Evolutionary conservation across 2,329 filamentous ascomycete genomes (phyloP).

Genomic region (Cladosporium sp.): DNA sequence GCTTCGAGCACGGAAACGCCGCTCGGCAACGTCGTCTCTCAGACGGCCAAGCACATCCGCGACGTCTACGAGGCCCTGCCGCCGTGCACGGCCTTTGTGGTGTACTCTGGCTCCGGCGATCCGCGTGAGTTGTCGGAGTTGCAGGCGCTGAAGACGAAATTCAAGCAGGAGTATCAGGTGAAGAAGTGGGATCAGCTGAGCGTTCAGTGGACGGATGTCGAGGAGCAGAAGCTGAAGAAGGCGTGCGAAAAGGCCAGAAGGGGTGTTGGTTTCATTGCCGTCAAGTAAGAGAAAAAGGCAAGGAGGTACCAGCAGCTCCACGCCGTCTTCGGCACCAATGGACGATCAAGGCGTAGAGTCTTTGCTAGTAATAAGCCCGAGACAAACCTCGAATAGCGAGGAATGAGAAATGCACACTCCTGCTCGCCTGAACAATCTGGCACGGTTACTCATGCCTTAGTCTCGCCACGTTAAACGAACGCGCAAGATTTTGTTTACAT

Average conservation of each 20-base stretch:
- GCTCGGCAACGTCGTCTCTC: constrained; percentile 45
- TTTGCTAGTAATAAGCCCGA: too few relatives aligned
- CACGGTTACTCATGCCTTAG: too few relatives aligned
- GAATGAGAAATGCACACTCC: too few relatives aligned
- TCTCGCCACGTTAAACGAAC: too few relatives aligned
- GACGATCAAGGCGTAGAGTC: too few relatives aligned
- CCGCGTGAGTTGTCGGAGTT: constrained; percentile 54
- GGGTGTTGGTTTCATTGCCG: constrained; percentile 56
- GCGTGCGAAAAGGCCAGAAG: constrained; percentile 55
- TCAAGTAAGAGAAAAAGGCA: too few relatives aligned
- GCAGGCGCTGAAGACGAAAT: constrained; percentile 53
- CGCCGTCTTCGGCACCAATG: too few relatives aligned
- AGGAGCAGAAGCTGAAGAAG: constrained; percentile 55
- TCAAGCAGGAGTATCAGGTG: constrained; percentile 53
- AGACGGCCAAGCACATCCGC: constrained; percentile 49
- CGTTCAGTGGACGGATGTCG: constrained; percentile 61
- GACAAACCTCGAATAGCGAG: too few relatives aligned
- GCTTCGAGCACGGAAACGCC: constrained; percentile 14
- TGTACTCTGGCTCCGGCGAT: constrained; percentile 62
- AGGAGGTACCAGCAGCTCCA: too few relatives aligned
- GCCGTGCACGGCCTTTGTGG: constrained; percentile 56
- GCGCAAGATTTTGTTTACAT: too few relatives aligned
- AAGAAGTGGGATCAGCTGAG: constrained; percentile 61
- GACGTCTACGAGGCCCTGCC: constrained; percentile 54
- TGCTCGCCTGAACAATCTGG: too few relatives aligned